Evolutionary conservation across 2,329 filamentous ascomycete species (phyloP).

Genomic region (Ophiocordyceps camponoti-saundersi): DNA sequence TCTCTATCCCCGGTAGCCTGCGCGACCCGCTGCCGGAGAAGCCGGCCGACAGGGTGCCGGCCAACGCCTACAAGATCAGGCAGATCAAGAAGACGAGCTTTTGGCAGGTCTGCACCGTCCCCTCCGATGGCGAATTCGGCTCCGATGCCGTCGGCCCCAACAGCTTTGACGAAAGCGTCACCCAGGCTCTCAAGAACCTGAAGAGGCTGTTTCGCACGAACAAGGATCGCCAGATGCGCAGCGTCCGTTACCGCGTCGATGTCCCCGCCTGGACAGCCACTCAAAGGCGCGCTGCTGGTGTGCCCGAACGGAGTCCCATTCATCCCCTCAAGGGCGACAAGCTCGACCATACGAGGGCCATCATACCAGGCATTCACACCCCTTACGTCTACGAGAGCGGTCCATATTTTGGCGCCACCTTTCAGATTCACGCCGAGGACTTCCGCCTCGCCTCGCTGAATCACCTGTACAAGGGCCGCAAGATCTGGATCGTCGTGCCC

Average conservation of each 20-base stretch:
- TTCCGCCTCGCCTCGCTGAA: constrained; percentile 21
- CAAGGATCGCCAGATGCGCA: constrained; percentile 17
- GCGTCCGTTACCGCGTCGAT: constrained; percentile 20
- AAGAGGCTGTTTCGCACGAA: constrained; percentile 18
- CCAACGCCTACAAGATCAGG: constrained; percentile 19
- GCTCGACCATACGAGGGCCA: constrained; percentile 17
- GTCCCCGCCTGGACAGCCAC: constrained; percentile 19
- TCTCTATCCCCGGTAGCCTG: constrained; percentile 15
- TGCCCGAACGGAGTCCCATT: constrained; percentile 18
- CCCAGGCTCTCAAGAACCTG: constrained; percentile 14
- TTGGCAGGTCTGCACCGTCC: constrained; percentile 19
- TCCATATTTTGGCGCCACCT: constrained; percentile 19
- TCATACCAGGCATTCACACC: constrained; percentile 22
- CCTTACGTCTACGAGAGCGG: constrained; percentile 23
- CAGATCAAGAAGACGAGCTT: constrained; percentile 17
- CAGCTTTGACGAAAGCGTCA: constrained; percentile 8
- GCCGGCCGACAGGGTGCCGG: constrained; percentile 10
- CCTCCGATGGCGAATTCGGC: constrained; percentile 15
- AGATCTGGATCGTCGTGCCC: constrained; percentile 22
- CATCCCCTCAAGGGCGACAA: constrained; percentile 19
- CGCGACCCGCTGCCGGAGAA: constrained; percentile 15
- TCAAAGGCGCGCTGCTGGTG: constrained; percentile 17
- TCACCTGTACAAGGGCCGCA: constrained; percentile 21
- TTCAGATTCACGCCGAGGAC: constrained; percentile 23
- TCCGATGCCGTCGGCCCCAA: constrained; percentile 9